Evolutionary conservation across 2,329 filamentous ascomycete genomes (phyloP).

Genomic region (Apiospora pterosperma): DNA sequence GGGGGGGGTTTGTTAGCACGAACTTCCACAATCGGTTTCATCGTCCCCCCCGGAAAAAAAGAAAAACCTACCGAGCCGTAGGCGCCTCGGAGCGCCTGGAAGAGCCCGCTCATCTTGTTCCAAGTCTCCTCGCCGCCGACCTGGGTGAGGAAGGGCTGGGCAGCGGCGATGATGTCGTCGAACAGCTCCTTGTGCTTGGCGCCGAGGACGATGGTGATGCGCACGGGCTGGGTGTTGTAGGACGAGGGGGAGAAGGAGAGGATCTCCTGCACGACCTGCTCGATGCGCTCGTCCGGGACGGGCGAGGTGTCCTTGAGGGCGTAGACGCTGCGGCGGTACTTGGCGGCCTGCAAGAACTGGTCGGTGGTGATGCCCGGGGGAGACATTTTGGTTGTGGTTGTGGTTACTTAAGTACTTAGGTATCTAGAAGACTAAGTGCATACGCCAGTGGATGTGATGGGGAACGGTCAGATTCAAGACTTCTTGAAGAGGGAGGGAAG

Average conservation of each 20-base stretch:
- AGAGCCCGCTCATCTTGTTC: slow-evolving; percentile 13
- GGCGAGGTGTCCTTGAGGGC: slow-evolving; percentile 21
- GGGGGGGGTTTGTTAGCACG: background rate
- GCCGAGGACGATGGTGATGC: slow-evolving; percentile 17
- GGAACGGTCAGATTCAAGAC: background rate
- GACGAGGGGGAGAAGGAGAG: slow-evolving; percentile 19
- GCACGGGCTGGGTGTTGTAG: slow-evolving; percentile 21
- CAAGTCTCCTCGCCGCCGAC: slow-evolving; percentile 16
- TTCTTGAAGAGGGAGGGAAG: background rate
- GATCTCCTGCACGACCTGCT: slow-evolving; percentile 22
- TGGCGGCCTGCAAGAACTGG: slow-evolving; percentile 24
- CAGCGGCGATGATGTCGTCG: slow-evolving; percentile 14
- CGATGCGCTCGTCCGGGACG: slow-evolving; percentile 25
- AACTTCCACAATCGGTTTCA: background rate
- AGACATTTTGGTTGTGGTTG: background rate
- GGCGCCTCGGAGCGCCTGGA: slow-evolving; percentile 15
- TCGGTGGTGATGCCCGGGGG: slow-evolving; percentile 15
- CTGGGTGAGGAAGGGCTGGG: slow-evolving; percentile 15
- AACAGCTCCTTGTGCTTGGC: slow-evolving; percentile 21
- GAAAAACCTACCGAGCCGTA: slow-evolving; percentile 21
- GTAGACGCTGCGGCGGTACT: slow-evolving; percentile 26
- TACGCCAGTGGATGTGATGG: background rate
- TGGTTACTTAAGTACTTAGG: background rate
- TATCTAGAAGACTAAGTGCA: no score
- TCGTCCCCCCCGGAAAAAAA: background rate